Evolutionary conservation across 1,139 yeast genomes (phyloP).

Genomic region (Oligophagozyma castellii): DNA sequence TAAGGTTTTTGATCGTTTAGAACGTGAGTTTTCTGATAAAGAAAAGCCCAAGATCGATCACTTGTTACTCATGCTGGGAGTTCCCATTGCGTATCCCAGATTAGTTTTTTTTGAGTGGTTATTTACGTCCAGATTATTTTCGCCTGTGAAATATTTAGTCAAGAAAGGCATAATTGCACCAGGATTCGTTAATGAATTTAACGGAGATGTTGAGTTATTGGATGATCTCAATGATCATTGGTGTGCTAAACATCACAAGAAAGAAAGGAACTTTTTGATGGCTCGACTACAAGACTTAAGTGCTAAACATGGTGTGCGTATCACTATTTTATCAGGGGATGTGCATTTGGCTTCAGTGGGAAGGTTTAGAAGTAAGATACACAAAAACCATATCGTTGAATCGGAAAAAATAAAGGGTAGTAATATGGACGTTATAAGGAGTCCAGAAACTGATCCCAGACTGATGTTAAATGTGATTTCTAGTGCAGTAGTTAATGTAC

Average conservation of each 20-base stretch:
- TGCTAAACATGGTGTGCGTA: constrained; percentile 46
- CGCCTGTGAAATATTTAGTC: constrained; percentile 58
- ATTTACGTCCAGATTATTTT: constrained; percentile 45
- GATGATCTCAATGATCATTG: constrained; percentile 94
- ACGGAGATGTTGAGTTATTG: constrained; percentile 76
- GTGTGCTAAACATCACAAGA: constrained; percentile 79
- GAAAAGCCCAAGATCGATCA: constrained; percentile 41
- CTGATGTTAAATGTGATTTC: constrained; percentile 73
- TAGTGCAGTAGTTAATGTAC: constrained; percentile 82
- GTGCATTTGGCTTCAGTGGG: constrained; percentile 85
- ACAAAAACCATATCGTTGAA: constrained; percentile 27
- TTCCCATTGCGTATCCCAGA: constrained; percentile 89
- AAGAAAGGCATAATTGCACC: constrained; percentile 49
- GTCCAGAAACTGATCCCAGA: constrained; percentile 59
- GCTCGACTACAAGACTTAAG: constrained; percentile 49
- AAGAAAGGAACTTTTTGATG: constrained; percentile 56
- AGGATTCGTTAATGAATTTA: constrained; percentile 78
- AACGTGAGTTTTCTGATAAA: constrained; percentile 35
- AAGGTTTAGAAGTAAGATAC: constrained; percentile 50
- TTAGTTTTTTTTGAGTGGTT: constrained; percentile 78
- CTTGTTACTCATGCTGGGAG: constrained; percentile 72
- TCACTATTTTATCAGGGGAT: constrained; percentile 83
- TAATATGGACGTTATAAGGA: constrained; percentile 29
- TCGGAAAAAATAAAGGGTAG: constrained; percentile 27
- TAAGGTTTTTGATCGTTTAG: constrained; percentile 44